Conservation (phyloP, 2,329 filamentous ascomycete genomes). For the Claviceps sp. region DNA sequence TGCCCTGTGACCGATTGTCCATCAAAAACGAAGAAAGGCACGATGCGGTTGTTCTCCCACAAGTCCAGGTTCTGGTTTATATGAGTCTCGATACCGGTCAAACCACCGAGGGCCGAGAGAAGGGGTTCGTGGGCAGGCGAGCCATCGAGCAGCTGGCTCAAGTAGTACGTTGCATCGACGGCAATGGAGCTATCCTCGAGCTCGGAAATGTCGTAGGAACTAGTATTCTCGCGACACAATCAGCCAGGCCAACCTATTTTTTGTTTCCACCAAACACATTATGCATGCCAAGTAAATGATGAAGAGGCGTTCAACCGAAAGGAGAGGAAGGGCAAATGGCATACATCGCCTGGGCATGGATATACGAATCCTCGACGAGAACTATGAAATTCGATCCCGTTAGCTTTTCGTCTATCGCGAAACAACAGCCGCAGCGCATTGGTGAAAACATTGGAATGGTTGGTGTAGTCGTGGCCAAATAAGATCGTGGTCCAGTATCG, state of each 20-base stretch:
- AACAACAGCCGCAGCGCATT: background rate
- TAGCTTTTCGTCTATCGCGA: background rate
- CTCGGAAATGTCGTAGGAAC: slow-evolving; percentile 50
- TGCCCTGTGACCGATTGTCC: slow-evolving; percentile 70
- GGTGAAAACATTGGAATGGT: background rate
- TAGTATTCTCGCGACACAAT: slow-evolving; percentile 12
- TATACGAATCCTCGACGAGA: slow-evolving; percentile 26
- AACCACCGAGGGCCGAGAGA: slow-evolving; percentile 75
- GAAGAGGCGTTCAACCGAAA: background rate
- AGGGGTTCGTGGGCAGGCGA: slow-evolving; percentile 69
- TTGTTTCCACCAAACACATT: background rate
- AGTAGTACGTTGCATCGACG: slow-evolving; percentile 82
- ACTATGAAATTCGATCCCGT: slow-evolving; percentile 12
- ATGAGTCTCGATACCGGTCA: slow-evolving; percentile 64
- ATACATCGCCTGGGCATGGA: slow-evolving; percentile 25
- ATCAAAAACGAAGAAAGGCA: slow-evolving; percentile 84
- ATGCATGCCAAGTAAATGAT: background rate
- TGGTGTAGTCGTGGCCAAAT: background rate
- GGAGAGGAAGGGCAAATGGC: background rate
- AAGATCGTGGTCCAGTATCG: background rate
- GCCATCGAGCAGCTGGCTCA: slow-evolving; percentile 63
- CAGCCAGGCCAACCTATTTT: background rate
- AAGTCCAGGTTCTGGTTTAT: slow-evolving; percentile 64
- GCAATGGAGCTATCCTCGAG: slow-evolving; percentile 65
- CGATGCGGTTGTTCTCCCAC: slow-evolving; percentile 57